Base-by-base conservation (phyloP, 352 stramenopile genomes). In the Pythium rhizo-oryzae region DNA sequence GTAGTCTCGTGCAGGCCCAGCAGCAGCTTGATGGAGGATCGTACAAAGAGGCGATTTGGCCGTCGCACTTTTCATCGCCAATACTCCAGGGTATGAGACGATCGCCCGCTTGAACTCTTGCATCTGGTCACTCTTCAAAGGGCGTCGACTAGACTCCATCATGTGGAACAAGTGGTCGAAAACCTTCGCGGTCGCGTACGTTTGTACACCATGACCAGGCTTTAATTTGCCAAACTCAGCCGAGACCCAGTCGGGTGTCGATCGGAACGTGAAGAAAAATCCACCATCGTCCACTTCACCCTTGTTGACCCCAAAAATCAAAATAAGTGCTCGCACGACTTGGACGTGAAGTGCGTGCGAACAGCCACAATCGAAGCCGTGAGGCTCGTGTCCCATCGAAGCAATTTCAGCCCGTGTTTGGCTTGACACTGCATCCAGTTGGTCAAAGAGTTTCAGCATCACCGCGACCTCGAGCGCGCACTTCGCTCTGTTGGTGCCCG, bases 1-100 rank as follows among this genome's bases (percentile, higher is more conserved):
- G 21, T 12, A 19, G n/a, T 59, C n/a, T 6, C 9, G 53, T 4
- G n/a, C 11, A 11, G 2, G 8, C 5, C 53, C 53, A 11, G 33
- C 33, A 30, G 19, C 53, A 16, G 53, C 53, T 19, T 49, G 53
- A 33, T 59, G 53, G 8, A 59, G 21, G 3, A 59, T 19, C n/a
- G 53, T 59, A 19, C 33, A 19, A 18, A 46, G 53, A 18, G 1
- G 16, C 19, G 18, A 12, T n/a, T 16, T 21, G 15, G 9, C 3
- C 8, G 25, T 30, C 19, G 7, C n/a, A 9, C 16, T 35, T 30
- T n/a, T 8, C 35, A 46, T 46, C 9, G 13, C 21, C 0, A 46
- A n/a, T 18, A 59, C 28, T 3, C n/a, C n/a, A 13, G 33, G 53
- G 13, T 46, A 12, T 9, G 53, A 19, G n/a, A 49, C 47, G 8